Base-by-base conservation (phyloP, 179 eudicot species). In the Carnegiea gigantea region DNA sequence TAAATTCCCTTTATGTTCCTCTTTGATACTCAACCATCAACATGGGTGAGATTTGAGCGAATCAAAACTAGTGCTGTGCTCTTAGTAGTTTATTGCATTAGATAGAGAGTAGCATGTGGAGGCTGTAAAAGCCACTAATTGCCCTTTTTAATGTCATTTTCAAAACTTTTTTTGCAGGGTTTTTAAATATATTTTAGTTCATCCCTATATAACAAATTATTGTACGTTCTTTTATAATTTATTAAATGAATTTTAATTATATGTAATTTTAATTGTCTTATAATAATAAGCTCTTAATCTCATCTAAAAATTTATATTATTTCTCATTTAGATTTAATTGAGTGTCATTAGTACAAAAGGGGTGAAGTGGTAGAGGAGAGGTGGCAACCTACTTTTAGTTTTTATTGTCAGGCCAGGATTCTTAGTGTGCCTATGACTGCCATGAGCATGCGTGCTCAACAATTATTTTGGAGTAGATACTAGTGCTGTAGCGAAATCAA, bases 1-100 rank as follows among this genome's bases (percentile, higher is more conserved):
- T 28, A 24, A 64, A 33, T 57, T 30, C 5, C 80, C 24, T 44
- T 78, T 76, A 81, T 81, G 84, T 74, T 33, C 15, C 15, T 30
- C 18, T 13, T 23, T 10, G 43, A 30, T 24, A 11, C 44, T 28
- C 72, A 67, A 20, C 62, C 5, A 57, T 17, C 62, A 57, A 67
- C 72, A 28, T 67, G 70, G 12, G 71, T 18, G 24, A n/a, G 78
- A 76, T 76, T 30, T 54, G 65, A 28, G 65, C 62, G 26, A 23
- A 23, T 44, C 15, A 44, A 21, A 46, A 44, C 4, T 9, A 72
- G 20, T 23, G 30, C 23, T n/a, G 20, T 73, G 20, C 11, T n/a
- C 26, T 5, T 3, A 24, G 4, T 21, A 24, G 26, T 44, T 21
- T 15, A 73, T 23, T 73, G 21, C 59, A 54, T 44, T 10, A 73